Evolutionary conservation across 495 filamentous ascomycete genomes (phyloP).

Genomic region (Bacidia rubella): DNA sequence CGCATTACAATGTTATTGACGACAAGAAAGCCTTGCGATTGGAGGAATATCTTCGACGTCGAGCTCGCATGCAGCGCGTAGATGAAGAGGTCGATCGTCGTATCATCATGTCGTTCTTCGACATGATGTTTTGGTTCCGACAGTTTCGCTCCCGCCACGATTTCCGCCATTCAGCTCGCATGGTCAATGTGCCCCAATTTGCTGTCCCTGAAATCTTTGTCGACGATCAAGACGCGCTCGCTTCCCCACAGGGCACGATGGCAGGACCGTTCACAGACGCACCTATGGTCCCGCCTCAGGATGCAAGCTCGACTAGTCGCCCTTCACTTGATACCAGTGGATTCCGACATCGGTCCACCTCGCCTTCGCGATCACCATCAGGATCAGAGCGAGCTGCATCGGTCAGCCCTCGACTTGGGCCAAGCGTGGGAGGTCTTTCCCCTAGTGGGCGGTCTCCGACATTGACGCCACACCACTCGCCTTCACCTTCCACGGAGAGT

Average conservation of each 20-base stretch:
- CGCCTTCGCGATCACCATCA: constrained; percentile 14
- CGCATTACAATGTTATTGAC: constrained; percentile 97
- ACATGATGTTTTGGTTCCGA: constrained; percentile 82
- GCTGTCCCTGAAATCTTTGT: constrained; percentile 84
- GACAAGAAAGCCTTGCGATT: constrained; percentile 90
- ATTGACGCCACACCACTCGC: constrained; percentile 8
- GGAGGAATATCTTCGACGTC: constrained; percentile 88
- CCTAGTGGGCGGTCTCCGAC: neutral
- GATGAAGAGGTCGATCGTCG: constrained; percentile 86
- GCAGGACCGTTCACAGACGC: neutral
- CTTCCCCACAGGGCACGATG: constrained; percentile 17
- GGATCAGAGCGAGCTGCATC: constrained; percentile 28
- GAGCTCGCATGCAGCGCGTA: constrained; percentile 83
- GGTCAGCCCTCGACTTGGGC: constrained; percentile 20
- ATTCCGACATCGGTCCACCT: constrained; percentile 12
- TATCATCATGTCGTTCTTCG: constrained; percentile 87
- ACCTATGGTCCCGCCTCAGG: constrained; percentile 9
- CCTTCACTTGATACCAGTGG: constrained; percentile 21
- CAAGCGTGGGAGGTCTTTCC: constrained; percentile 5
- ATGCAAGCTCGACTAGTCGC: constrained; percentile 10
- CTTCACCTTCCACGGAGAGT: constrained; percentile 12
- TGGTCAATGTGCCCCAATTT: constrained; percentile 66
- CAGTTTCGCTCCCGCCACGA: constrained; percentile 62
- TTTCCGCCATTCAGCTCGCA: constrained; percentile 52
- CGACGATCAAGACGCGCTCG: constrained; percentile 46